Evolutionary conservation across 768 basidiomycete genomes (phyloP), one percentile per base, ranked within the genome.

Genomic region (Tricholoma furcatifolium): DNA sequence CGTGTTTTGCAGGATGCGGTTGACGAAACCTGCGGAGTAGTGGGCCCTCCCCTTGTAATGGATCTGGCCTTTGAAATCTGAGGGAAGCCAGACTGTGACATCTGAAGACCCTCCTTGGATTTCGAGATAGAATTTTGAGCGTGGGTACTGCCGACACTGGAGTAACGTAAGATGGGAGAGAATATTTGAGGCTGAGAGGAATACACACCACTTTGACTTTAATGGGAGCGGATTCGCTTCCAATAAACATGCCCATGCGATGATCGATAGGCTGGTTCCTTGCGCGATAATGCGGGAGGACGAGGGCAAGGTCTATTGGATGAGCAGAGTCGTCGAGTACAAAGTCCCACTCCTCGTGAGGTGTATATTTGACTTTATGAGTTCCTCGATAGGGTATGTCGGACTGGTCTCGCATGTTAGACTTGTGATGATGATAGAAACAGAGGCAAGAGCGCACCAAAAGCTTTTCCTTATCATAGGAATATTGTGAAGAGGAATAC

Each of bases 251-350:
- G 64, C 78, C 77, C 73, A 91, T 74, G 36, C 85, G 84, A 67
- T 90, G 83, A 36, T 83, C 79, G 24, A 86, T 66, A 0, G 89
- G 88, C 61, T 91, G 87, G 58, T 81, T 72, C 34, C 81, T 80
- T 10, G 89, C 88, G 38, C 89, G 87, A 62, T 89, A 89, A 62
- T 91, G 89, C 1, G 89, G 89, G 42, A 91, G 73, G 20, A 82
- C 78, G 43, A 91, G 79, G 20, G 84, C 81, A 47, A 87, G 62
- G 61, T 91, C 85, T 53, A 89, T 71, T 10, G 82, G 69, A 31
- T 72, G 66, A 51, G 74, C 68, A 10, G 76, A 74, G 14, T 76
- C 74, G 55, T 87, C 79, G 58, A 87, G 71, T 44, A 75, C 64
- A 61, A 83, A 86, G 62, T 91, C 88, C 80, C 84, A 87, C 53